A percentile compares a stretch with the other conserved stretches of the same genome.
Conservation (phyloP, 2,329 filamentous ascomycete species). For the Sclerotinia minor region DNA sequence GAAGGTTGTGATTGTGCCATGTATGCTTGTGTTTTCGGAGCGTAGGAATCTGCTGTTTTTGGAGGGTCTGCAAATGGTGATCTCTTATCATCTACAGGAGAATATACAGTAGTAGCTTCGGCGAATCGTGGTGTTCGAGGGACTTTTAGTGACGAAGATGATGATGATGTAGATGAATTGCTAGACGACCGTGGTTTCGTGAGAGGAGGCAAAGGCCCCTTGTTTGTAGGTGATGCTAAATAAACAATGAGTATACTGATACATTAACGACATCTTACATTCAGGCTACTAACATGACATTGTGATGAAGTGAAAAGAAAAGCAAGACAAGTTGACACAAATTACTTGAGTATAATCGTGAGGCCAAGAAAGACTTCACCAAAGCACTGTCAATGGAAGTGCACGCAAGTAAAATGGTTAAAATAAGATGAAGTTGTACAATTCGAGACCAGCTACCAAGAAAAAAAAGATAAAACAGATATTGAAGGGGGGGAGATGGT, state of each 20-base stretch:
- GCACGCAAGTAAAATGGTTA: slow-evolving; percentile 30
- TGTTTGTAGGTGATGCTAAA: slow-evolving; percentile 31
- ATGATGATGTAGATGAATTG: slow-evolving; percentile 44
- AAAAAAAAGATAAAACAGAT: slow-evolving; percentile 30
- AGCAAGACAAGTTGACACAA: slow-evolving; percentile 27
- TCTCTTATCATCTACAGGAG: slow-evolving; percentile 61
- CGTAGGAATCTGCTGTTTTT: slow-evolving; percentile 42
- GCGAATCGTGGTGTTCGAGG: slow-evolving; percentile 77
- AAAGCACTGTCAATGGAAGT: slow-evolving; percentile 19
- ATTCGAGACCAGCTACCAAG: slow-evolving; percentile 43
- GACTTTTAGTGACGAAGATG: slow-evolving; percentile 52
- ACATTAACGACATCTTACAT: not conserved
- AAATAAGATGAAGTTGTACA: slow-evolving; percentile 36
- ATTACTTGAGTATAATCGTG: slow-evolving; percentile 22
- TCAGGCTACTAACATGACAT: slow-evolving; percentile 35
- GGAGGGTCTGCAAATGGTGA: slow-evolving; percentile 63
- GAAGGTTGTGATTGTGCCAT: slow-evolving; percentile 69
- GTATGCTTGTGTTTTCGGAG: slow-evolving; percentile 47
- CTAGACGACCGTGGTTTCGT: slow-evolving; percentile 45
- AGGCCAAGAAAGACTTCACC: slow-evolving; percentile 22
- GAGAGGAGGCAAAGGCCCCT: slow-evolving; percentile 38
- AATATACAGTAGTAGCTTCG: slow-evolving; percentile 77
- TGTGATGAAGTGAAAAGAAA: slow-evolving; percentile 27
- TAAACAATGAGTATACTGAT: slow-evolving; percentile 18
- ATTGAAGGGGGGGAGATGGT: slow-evolving; percentile 34